Conservation (phyloP, 176 grass and related monocot species). For the Themeda triandra region DNA sequence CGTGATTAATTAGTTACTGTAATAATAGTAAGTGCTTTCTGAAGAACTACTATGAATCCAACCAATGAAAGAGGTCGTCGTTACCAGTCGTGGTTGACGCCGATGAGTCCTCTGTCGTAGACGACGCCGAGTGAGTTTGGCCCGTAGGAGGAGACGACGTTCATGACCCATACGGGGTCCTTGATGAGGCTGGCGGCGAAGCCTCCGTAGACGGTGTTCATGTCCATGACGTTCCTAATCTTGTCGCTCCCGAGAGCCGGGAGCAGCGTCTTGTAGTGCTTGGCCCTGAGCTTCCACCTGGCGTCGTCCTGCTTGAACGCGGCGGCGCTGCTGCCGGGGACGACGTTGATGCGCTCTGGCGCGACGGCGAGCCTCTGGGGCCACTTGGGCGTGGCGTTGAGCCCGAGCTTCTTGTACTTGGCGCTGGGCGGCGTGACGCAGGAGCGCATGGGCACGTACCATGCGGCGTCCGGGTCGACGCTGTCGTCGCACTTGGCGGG, state of each 20-base stretch:
- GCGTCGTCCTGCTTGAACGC: constrained; percentile 75
- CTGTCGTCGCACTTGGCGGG: constrained; percentile 89
- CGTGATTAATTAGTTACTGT: too few species aligned
- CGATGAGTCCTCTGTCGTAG: constrained; percentile 91
- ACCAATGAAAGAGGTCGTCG: not conserved
- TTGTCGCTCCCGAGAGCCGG: constrained; percentile 69
- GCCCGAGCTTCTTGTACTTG: constrained; percentile 49
- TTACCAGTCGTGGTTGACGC: constrained; percentile 81
- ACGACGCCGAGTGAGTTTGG: constrained; percentile 71
- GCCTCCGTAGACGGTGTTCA: constrained; percentile 80
- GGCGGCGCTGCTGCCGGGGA: constrained; percentile 59
- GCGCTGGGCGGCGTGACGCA: constrained; percentile 63
- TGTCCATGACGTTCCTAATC: constrained; percentile 91
- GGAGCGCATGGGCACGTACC: constrained; percentile 85
- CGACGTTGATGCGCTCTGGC: constrained; percentile 56
- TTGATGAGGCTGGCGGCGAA: constrained; percentile 60
- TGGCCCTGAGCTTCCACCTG: constrained; percentile 66
- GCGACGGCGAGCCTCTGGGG: constrained; percentile 60
- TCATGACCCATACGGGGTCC: constrained; percentile 96
- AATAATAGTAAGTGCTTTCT: not conserved
- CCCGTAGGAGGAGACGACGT: constrained; percentile 81
- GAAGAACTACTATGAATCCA: too few species aligned
- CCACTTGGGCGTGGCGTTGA: constrained; percentile 69
- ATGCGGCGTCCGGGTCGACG: constrained; percentile 73
- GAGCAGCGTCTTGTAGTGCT: constrained; percentile 68